phyloP scores from a whole-genome alignment of 2,329 filamentous ascomycete species.

The Alternaria solani region DNA sequence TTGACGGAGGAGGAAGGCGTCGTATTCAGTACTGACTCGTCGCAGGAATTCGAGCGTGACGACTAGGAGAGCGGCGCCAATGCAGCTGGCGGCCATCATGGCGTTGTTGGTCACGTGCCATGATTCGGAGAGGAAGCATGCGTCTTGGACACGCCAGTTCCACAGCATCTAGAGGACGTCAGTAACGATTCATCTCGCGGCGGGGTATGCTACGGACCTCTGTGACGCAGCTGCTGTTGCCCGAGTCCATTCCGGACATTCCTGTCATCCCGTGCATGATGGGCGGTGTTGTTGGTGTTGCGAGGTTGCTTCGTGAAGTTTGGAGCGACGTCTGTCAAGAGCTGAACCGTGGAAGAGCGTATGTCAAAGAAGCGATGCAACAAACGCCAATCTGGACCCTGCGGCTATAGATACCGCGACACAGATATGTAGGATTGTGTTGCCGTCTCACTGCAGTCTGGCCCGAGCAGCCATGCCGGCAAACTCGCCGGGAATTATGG shows the following conservation, averaged over 20 bases:
- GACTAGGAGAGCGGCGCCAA: conserved; percentile 78
- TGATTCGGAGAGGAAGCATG: conserved; percentile 72
- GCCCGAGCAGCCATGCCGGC: conserved; percentile 12
- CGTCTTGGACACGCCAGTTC: conserved; percentile 78
- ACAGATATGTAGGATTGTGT: conserved; percentile 23
- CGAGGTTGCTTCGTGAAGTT: not conserved
- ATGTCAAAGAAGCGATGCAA: not conserved
- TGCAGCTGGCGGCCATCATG: conserved; percentile 82
- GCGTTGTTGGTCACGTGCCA: conserved; percentile 75
- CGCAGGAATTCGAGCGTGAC: conserved; percentile 76
- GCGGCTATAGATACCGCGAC: conserved; percentile 12
- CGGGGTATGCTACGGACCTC: conserved; percentile 40
- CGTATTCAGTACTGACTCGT: conserved; percentile 74
- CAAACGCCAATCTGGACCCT: not conserved
- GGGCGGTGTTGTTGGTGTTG: conserved; percentile 6
- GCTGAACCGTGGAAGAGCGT: not conserved
- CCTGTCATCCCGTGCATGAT: conserved; percentile 28
- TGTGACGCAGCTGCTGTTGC: conserved; percentile 48
- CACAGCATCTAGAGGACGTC: conserved; percentile 71
- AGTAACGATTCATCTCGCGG: not conserved
- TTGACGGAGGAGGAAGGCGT: conserved; percentile 68
- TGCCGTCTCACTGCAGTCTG: conserved; percentile 12
- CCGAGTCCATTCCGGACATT: conserved; percentile 18
- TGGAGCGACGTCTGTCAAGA: not conserved
- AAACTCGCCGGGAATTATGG: conserved; percentile 30